Percentiles rank a stretch among this genome's conserved stretches.
Conservation (phyloP, 2,329 filamentous ascomycete genomes). For the Phaeoacremonium minimum region DNA sequence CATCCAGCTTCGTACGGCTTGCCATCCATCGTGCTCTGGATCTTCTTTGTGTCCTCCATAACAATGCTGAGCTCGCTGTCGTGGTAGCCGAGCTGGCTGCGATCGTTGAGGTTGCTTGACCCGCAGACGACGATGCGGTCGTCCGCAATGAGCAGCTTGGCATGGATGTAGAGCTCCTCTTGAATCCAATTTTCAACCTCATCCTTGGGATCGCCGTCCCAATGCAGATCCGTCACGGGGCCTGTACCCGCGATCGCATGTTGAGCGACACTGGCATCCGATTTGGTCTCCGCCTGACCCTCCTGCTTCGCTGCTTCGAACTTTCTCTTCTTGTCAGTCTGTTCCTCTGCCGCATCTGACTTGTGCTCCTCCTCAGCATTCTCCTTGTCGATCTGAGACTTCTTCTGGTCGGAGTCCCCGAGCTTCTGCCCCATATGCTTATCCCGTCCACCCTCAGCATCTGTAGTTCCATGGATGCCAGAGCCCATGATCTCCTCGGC, state of each 20-base stretch:
- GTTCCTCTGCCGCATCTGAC: conserved; percentile 32
- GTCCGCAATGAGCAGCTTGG: conserved; percentile 85
- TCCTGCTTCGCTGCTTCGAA: conserved; percentile 46
- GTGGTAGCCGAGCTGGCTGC: conserved; percentile 80
- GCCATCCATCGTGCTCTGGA: conserved; percentile 76
- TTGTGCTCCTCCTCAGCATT: conserved; percentile 24
- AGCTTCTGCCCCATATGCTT: conserved; percentile 41
- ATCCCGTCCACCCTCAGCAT: conserved; percentile 40
- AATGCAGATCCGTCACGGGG: conserved; percentile 63
- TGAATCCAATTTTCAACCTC: conserved; percentile 90
- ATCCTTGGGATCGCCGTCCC: conserved; percentile 69
- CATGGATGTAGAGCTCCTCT: conserved; percentile 94
- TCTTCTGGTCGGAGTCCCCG: no score
- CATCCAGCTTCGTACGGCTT: conserved; percentile 72
- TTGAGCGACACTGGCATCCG: conserved; percentile 59
- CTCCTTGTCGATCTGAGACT: conserved; percentile 24
- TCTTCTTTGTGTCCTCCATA: conserved; percentile 73
- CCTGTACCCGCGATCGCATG: conserved; percentile 72
- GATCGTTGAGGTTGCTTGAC: conserved; percentile 88
- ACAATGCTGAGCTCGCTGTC: conserved; percentile 90
- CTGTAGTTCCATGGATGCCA: conserved; percentile 59
- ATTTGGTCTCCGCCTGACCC: conserved; percentile 27
- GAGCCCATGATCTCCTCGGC: conserved; percentile 85
- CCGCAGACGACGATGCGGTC: conserved; percentile 82
- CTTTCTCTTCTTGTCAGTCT: conserved; percentile 40